phyloP scores from a whole-genome alignment of 306 rosid species.

The Psophocarpus tetragonolobus region DNA sequence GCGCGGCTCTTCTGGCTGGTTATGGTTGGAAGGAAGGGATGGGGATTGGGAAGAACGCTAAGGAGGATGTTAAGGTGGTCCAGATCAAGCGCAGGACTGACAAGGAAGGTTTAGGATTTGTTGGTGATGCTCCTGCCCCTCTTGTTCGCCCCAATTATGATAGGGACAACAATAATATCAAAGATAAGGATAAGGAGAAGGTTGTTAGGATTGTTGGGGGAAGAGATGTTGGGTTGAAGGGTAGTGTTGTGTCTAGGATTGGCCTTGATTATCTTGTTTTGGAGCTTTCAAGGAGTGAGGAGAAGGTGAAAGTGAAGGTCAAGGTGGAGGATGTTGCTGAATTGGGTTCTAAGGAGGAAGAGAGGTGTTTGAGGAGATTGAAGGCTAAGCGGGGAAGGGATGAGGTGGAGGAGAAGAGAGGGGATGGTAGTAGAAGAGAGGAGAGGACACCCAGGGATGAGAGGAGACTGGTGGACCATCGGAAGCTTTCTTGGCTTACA shows the following conservation, averaged over 20 bases:
- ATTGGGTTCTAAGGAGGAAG: conserved; percentile 71
- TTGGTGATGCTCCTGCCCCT: conserved; percentile 27
- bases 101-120: conserved; percentile 79
- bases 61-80: conserved; percentile 65
- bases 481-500: conserved; percentile 62
- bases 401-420: background rate
- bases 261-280: conserved; percentile 43
- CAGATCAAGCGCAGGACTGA: conserved; percentile 53
- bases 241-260: conserved; percentile 46
- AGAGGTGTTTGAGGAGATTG: conserved; percentile 57
- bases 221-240: conserved; percentile 60
- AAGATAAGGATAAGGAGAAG: conserved; percentile 30
- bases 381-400: conserved; percentile 37
- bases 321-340: conserved; percentile 48
- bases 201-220: conserved; percentile 63
- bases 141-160: background rate
- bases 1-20: conserved; percentile 74
- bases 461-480: conserved; percentile 21
- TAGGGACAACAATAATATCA: background rate
- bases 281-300: conserved; percentile 46
- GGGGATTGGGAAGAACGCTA: conserved; percentile 78
- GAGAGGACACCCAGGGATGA: background rate
- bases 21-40: conserved; percentile 86
- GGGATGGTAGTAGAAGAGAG: conserved; percentile 8
- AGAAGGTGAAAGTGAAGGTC: conserved; percentile 53